Conservation (phyloP, 2,329 filamentous ascomycete genomes). For the Emmonsiellopsis sp. region DNA sequence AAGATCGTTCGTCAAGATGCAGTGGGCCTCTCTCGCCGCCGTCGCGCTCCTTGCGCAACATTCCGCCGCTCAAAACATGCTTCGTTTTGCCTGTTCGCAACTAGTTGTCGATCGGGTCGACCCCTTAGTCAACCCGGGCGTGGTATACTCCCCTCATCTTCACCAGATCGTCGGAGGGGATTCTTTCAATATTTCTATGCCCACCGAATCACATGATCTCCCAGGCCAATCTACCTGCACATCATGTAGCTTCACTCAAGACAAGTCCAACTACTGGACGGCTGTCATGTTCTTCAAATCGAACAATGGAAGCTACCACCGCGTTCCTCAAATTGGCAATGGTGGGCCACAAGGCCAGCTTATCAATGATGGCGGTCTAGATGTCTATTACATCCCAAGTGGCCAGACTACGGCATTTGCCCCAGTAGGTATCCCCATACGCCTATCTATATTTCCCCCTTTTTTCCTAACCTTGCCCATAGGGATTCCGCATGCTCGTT, state of each 20-base stretch:
- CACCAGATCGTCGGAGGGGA: constrained; percentile 42
- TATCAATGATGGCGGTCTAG: not conserved
- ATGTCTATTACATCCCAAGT: not conserved
- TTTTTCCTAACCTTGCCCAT: not conserved
- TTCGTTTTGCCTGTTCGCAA: not conserved
- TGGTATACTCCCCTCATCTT: constrained; percentile 36
- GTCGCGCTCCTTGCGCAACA: not conserved
- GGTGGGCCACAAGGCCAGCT: not conserved
- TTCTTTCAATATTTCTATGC: constrained; percentile 39
- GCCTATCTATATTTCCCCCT: not conserved
- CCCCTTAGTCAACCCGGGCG: constrained; percentile 39
- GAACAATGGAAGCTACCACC: constrained; percentile 36
- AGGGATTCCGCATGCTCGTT: not conserved
- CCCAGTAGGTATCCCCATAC: not conserved
- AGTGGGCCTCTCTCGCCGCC: not conserved
- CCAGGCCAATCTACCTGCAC: constrained; percentile 21
- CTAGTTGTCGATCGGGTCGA: constrained; percentile 37
- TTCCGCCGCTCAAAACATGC: not conserved
- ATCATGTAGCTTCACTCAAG: constrained; percentile 37
- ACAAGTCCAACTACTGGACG: constrained; percentile 42
- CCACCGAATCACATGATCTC: constrained; percentile 25
- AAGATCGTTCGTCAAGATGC: not conserved
- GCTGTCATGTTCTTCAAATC: constrained; percentile 40
- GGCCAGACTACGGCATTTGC: not conserved
- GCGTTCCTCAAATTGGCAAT: constrained; percentile 31